Evolutionary conservation across 1,284 basidiomycete species (phyloP).

Genomic region (Sanguinoderma infundibulare): DNA sequence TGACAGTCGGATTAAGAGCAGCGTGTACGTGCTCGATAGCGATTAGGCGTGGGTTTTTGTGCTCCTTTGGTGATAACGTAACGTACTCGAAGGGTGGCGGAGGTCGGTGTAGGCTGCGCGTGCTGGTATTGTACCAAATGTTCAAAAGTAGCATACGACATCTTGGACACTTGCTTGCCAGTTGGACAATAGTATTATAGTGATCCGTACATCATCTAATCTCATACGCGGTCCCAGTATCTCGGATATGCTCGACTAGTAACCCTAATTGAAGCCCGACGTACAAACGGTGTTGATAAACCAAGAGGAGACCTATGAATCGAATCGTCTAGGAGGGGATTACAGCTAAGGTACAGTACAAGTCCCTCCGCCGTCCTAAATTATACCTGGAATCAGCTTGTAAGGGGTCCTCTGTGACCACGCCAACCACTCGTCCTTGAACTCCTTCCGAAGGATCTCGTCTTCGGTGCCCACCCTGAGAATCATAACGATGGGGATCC

Average conservation of each 20-base stretch:
- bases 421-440: constrained; percentile 21
- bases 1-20: constrained; percentile 27
- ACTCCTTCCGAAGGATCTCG: constrained; percentile 22
- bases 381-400: constrained; percentile 20
- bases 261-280: neutral
- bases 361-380: constrained; percentile 2
- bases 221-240: too few species aligned
- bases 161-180: neutral
- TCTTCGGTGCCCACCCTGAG: constrained; percentile 20
- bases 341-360: neutral
- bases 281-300: neutral
- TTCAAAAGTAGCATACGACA: constrained; percentile 13
- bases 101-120: neutral
- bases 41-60: constrained; percentile 17
- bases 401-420: constrained; percentile 25
- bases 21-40: constrained; percentile 30
- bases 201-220: neutral
- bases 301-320: neutral
- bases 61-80: neutral
- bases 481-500: constrained; percentile 18
- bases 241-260: too few species aligned
- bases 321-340: neutral
- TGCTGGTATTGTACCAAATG: neutral
- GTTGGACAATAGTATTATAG: neutral
- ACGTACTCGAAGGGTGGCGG: neutral